phyloP scores from a whole-genome alignment of 768 basidiomycete species.

The Cystofilobasidium ferigula region DNA sequence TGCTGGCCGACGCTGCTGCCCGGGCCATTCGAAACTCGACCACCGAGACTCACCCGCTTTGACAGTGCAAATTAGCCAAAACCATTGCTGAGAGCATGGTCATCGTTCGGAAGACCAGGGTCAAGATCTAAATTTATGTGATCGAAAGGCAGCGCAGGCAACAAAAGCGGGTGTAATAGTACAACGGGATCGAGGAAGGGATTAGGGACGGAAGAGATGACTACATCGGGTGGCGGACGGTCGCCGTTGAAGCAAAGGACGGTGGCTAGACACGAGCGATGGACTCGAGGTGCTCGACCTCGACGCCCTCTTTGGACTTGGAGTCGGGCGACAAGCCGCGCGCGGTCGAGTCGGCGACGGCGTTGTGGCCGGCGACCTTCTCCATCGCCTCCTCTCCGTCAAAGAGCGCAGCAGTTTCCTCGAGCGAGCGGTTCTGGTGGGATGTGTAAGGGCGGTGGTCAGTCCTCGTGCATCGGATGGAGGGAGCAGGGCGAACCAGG shows the following conservation, averaged over 20 bases:
- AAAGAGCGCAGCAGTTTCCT: conserved; percentile 72
- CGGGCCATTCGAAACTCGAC: too few relatives aligned
- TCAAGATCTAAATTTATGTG: too few relatives aligned
- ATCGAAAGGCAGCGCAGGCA: too few relatives aligned
- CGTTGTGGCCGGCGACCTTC: conserved; percentile 12
- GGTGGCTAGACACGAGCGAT: neutral
- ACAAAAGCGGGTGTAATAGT: too few relatives aligned
- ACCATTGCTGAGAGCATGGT: too few relatives aligned
- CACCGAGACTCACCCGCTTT: too few relatives aligned
- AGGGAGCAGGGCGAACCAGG: neutral
- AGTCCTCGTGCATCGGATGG: neutral
- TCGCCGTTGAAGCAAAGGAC: neutral
- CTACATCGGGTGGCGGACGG: neutral
- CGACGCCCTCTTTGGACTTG: neutral
- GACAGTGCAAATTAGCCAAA: too few relatives aligned
- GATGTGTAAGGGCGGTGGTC: neutral
- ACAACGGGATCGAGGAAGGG: too few relatives aligned
- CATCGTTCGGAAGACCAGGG: too few relatives aligned
- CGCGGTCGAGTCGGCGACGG: neutral
- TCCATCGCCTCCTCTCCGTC: conserved; percentile 53
- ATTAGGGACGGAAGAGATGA: too few relatives aligned
- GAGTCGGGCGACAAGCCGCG: neutral
- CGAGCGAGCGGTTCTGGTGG: conserved; percentile 47
- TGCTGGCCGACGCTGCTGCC: too few relatives aligned
- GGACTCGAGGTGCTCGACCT: neutral